Evolutionary conservation across 495 filamentous ascomycete genomes (phyloP).

Genomic region (Aspergillus ellipticus): DNA sequence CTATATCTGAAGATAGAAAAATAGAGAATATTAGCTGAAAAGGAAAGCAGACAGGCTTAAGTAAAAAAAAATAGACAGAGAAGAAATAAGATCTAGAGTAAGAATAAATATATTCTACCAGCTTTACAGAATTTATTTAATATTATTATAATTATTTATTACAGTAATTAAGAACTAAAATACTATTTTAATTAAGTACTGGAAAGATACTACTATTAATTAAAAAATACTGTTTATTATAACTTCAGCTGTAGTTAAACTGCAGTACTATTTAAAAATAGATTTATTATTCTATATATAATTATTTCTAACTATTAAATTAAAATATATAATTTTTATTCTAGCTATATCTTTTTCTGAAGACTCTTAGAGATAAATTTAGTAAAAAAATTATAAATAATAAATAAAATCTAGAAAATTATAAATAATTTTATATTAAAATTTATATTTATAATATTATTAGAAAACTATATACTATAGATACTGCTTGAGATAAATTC

Average conservation of each 20-base stretch:
- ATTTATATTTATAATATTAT: constrained; percentile 29
- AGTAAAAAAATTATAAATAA: constrained; percentile 17
- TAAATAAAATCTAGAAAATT: constrained; percentile 28
- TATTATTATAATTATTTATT: constrained; percentile 26
- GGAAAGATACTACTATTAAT: constrained; percentile 25
- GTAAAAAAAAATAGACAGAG: constrained; percentile 3
- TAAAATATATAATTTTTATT: constrained; percentile 12
- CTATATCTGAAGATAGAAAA: no score
- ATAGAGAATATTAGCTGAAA: no score
- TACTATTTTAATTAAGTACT: constrained; percentile 29
- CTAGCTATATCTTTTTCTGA: constrained; percentile 11
- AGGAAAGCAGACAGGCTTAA: no score
- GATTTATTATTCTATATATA: constrained; percentile 25
- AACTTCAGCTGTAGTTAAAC: constrained; percentile 27
- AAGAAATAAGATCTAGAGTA: constrained; percentile 7
- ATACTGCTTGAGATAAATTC: constrained; percentile 24
- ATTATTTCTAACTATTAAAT: constrained; percentile 18
- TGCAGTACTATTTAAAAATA: constrained; percentile 23
- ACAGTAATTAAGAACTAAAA: constrained; percentile 16
- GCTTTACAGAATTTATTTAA: constrained; percentile 30
- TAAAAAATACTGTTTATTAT: constrained; percentile 28
- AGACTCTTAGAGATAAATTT: constrained; percentile 13
- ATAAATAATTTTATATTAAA: constrained; percentile 29
- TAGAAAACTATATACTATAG: constrained; percentile 23
- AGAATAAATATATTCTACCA: constrained; percentile 19